These are phyloP conservation scores for Pulveroboletus sp. DNA, from an alignment of 768 basidiomycete genomes.

Conservation along the genomic window DNA sequence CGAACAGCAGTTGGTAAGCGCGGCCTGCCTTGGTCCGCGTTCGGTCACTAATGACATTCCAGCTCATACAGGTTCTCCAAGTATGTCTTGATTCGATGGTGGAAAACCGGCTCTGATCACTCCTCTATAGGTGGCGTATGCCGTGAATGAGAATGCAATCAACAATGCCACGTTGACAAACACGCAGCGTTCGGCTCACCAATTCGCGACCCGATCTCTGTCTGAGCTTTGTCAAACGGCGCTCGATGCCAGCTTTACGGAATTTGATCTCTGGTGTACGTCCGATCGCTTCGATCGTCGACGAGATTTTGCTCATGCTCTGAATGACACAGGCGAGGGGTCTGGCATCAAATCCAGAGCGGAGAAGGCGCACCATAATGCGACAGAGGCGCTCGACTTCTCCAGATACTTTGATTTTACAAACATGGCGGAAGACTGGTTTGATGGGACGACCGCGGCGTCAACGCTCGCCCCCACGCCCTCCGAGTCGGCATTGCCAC, in stretches of 20 bases:
- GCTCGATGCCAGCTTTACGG: background rate
- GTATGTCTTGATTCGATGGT: slow-evolving; percentile 2
- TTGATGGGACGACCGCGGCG: background rate
- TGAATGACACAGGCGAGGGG: slow-evolving; percentile 8
- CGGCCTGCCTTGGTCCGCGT: background rate
- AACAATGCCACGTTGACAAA: slow-evolving; percentile 9
- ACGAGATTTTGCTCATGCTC: background rate
- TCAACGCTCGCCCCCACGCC: background rate
- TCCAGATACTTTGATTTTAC: background rate
- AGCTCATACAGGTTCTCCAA: slow-evolving; percentile 21
- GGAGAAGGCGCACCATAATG: background rate
- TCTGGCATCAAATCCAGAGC: background rate
- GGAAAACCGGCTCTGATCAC: background rate
- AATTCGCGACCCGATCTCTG: slow-evolving; percentile 8
- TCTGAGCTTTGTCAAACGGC: slow-evolving; percentile 2
- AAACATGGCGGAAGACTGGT: background rate
- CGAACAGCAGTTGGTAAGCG: slow-evolving; percentile 16
- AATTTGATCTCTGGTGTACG: slow-evolving; percentile 12
- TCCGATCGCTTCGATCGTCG: background rate
- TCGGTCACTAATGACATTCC: slow-evolving; percentile 1
- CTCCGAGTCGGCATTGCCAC: background rate
- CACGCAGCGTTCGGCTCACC: slow-evolving; percentile 4
- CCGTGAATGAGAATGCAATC: slow-evolving; percentile 25
- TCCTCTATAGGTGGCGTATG: slow-evolving; percentile 18
- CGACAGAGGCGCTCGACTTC: slow-evolving; percentile 3